Base-by-base conservation (phyloP, 1,284 basidiomycete genomes). In the Apiotrichum domesticum region DNA sequence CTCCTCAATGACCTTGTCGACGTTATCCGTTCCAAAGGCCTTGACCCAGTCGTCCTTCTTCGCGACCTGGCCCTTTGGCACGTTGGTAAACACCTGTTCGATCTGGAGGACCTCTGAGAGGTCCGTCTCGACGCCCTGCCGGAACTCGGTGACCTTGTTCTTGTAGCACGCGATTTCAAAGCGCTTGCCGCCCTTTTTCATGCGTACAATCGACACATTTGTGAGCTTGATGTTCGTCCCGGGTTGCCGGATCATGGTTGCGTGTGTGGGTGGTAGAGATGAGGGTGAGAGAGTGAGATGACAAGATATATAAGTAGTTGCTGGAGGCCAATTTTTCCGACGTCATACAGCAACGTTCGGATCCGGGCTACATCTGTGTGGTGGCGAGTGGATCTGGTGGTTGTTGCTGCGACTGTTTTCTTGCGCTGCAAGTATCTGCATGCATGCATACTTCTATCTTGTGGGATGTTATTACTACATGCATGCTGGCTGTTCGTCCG, bases 131-230 rank as follows among this genome's bases (percentile, higher is more conserved):
- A 95, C 88, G 60, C 92, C 92, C 54, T 84, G 90, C 56, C 95
- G 80, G 85, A 88, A 98, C 77, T 97, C 94, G 65, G 93, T 88
- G 21, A 98, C 95, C 79, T 98, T 98, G 79, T 99, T 99, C 81
- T 98, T 97, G 80, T 98, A 98, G 77, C 94, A 98, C 48, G 95
- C 95, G 66, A 98, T 89, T 13, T 99, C 96, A 75, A 97, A 99
- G 52, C 96, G 85, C 78, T 98, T 98, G 35, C 96, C 96, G 46
- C 87, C 91, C 75, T 97, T 97, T 80, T 93, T 96, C 51, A 97
- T 81, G 46, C 93, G 85, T 35, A 98, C 94, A 71, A 98, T 84
- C 41, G 93, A 95, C 52, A 98, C 94, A 74, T 98, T 98, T 4
- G 95, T 98, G 46, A 98, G 80, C 37, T 63, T 63, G 56, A 63